These are phyloP conservation scores for Albatrellus ellisii DNA, from an alignment of 768 basidiomycete genomes.

Conservation along the genomic window DNA sequence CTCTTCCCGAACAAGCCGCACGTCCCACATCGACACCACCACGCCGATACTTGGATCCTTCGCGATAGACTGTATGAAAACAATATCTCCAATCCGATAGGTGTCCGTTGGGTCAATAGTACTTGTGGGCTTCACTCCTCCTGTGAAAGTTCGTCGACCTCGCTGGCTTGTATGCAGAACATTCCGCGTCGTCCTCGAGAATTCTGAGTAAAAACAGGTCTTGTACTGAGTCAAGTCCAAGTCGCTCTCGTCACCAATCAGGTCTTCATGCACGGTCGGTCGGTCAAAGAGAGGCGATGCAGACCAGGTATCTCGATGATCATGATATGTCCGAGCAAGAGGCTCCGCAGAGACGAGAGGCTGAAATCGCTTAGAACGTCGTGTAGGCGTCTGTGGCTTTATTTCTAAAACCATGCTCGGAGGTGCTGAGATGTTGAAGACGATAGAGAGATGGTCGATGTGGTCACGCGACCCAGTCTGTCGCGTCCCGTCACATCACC, in stretches of 20 bases:
- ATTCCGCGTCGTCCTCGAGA: slow-evolving; percentile 4
- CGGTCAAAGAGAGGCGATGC: slow-evolving; percentile 8
- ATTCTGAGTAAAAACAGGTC: slow-evolving; percentile 8
- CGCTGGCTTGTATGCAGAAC: background rate
- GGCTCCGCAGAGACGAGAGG: slow-evolving; percentile 4
- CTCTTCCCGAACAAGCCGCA: slow-evolving; percentile 19
- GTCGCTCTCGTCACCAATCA: slow-evolving; percentile 11
- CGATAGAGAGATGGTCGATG: background rate
- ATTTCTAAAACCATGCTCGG: background rate
- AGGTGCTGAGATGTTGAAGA: too few species aligned
- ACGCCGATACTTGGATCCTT: slow-evolving; percentile 52
- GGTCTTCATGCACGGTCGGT: slow-evolving; percentile 7
- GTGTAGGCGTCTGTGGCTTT: background rate
- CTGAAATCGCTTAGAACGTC: slow-evolving; percentile 12
- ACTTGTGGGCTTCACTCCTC: too few species aligned
- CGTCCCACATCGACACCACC: slow-evolving; percentile 59
- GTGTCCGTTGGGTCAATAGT: slow-evolving; percentile 15
- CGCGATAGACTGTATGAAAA: slow-evolving; percentile 38
- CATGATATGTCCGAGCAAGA: background rate
- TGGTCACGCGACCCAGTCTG: background rate
- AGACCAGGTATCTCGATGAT: slow-evolving; percentile 7
- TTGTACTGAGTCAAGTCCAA: background rate
- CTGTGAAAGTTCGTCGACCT: too few species aligned
- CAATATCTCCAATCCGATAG: slow-evolving; percentile 53
- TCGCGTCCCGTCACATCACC: background rate